phyloP scores from a whole-genome alignment of 768 basidiomycete genomes.

The Phanerochaete sordida region DNA sequence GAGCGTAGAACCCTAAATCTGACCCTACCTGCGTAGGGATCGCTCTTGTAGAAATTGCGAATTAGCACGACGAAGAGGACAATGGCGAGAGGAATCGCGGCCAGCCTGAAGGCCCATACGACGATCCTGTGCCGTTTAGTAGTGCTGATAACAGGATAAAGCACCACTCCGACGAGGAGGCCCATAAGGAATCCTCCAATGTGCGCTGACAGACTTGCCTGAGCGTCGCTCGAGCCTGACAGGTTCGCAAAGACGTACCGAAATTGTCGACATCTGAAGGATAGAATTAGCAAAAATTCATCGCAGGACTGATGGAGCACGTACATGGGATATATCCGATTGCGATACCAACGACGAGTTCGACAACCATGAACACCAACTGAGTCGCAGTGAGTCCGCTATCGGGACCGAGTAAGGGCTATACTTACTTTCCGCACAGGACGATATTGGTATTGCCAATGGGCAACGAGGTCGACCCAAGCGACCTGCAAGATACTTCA shows the following conservation, averaged over 20 bases:
- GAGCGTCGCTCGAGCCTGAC: background rate
- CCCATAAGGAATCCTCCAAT: slow-evolving; percentile 86
- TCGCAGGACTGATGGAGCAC: slow-evolving; percentile 19
- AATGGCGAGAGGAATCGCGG: slow-evolving; percentile 72
- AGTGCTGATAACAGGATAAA: slow-evolving; percentile 87
- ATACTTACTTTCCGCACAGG: slow-evolving; percentile 70
- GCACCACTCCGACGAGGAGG: slow-evolving; percentile 73
- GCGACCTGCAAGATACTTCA: slow-evolving; percentile 42
- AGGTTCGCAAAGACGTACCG: slow-evolving; percentile 37
- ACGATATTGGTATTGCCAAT: slow-evolving; percentile 86
- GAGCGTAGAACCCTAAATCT: background rate
- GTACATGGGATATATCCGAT: slow-evolving; percentile 81
- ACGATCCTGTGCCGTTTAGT: slow-evolving; percentile 69
- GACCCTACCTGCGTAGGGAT: slow-evolving; percentile 75
- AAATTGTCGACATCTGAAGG: slow-evolving; percentile 84
- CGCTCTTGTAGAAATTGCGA: slow-evolving; percentile 85
- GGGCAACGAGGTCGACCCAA: slow-evolving; percentile 87
- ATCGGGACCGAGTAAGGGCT: background rate
- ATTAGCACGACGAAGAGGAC: slow-evolving; percentile 79
- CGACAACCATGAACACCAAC: slow-evolving; percentile 82
- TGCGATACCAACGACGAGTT: slow-evolving; percentile 82
- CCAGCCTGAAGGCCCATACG: slow-evolving; percentile 68
- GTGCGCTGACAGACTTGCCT: slow-evolving; percentile 50
- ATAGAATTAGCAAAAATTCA: background rate
- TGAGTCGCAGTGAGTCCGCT: slow-evolving; percentile 25